phyloP scores from a whole-genome alignment of 2,329 filamentous ascomycete species.

The Pseudomassariella vexata region DNA sequence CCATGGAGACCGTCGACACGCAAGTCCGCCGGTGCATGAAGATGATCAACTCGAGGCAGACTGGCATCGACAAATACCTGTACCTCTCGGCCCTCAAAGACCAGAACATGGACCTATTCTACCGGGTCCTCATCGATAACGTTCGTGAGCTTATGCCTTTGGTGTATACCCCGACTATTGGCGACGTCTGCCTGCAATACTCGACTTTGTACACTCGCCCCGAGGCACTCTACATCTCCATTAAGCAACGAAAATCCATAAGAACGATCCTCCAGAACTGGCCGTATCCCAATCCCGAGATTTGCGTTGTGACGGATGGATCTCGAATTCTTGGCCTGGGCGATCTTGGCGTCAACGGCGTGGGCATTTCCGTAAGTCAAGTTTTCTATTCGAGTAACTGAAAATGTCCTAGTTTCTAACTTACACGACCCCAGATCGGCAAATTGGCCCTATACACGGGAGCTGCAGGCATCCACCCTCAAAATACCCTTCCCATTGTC shows the following conservation, averaged over 20 bases:
- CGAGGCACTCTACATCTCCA: slow-evolving; percentile 94
- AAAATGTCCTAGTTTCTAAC: no score
- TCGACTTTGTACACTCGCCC: slow-evolving; percentile 93
- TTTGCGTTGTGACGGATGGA: slow-evolving; percentile 94
- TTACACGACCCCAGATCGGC: slow-evolving; percentile 60
- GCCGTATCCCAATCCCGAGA: slow-evolving; percentile 84
- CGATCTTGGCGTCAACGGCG: slow-evolving; percentile 93
- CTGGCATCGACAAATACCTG: slow-evolving; percentile 74
- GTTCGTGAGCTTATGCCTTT: slow-evolving; percentile 73
- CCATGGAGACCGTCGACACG: slow-evolving; percentile 53
- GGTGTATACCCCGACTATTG: slow-evolving; percentile 86
- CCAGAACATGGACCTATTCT: slow-evolving; percentile 76
- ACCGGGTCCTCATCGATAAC: slow-evolving; percentile 73
- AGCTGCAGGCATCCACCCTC: slow-evolving; percentile 89
- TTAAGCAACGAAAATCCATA: slow-evolving; percentile 87
- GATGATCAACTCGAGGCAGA: slow-evolving; percentile 65
- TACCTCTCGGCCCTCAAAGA: slow-evolving; percentile 73
- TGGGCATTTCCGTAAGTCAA: slow-evolving; percentile 79
- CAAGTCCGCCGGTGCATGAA: slow-evolving; percentile 64
- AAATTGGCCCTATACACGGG: slow-evolving; percentile 94
- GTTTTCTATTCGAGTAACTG: slow-evolving; percentile 5
- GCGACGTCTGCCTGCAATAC: slow-evolving; percentile 94
- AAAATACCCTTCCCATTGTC: slow-evolving; percentile 70
- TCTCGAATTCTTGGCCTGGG: slow-evolving; percentile 89
- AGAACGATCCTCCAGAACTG: slow-evolving; percentile 86